Percentiles rank a stretch among this genome's conserved stretches.
Evolutionary conservation across 345 rosid genomes (phyloP).

Genomic region (Stellera chamaejasme): DNA sequence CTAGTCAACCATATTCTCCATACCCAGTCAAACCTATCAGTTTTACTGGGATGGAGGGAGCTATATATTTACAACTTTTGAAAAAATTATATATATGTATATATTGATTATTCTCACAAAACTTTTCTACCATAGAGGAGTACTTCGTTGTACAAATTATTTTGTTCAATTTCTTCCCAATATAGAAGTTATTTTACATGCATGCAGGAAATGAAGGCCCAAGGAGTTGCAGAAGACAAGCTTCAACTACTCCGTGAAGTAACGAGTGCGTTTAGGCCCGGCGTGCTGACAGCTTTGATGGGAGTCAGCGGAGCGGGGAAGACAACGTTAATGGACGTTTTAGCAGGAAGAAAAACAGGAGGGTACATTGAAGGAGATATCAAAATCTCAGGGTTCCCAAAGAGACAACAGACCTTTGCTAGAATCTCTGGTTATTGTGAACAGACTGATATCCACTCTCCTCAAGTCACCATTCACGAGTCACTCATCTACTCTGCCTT

Average conservation of each 20-base stretch:
- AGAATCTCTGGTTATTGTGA: constrained; percentile 94
- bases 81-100: no score
- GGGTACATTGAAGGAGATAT: constrained; percentile 87
- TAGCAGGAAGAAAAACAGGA: constrained; percentile 88
- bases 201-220: constrained; percentile 75
- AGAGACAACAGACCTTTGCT: constrained; percentile 88
- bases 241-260: constrained; percentile 66
- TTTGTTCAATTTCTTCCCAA: no score
- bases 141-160: no score
- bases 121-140: no score
- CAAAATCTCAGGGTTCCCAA: constrained; percentile 72
- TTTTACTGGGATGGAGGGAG: no score
- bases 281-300: constrained; percentile 88
- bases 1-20: no score
- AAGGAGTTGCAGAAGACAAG: constrained; percentile 68
- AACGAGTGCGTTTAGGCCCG: constrained; percentile 90
- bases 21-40: no score
- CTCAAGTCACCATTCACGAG: constrained; percentile 80
- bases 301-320: constrained; percentile 99
- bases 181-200: no score
- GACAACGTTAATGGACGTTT: constrained; percentile 95
- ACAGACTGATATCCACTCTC: constrained; percentile 84
- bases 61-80: no score
- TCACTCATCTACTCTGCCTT: constrained; percentile 86
- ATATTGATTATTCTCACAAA: no score